These are phyloP conservation scores for Aspergillus haitiensis DNA, from an alignment of 495 filamentous ascomycete genomes.

Conservation along the genomic window DNA sequence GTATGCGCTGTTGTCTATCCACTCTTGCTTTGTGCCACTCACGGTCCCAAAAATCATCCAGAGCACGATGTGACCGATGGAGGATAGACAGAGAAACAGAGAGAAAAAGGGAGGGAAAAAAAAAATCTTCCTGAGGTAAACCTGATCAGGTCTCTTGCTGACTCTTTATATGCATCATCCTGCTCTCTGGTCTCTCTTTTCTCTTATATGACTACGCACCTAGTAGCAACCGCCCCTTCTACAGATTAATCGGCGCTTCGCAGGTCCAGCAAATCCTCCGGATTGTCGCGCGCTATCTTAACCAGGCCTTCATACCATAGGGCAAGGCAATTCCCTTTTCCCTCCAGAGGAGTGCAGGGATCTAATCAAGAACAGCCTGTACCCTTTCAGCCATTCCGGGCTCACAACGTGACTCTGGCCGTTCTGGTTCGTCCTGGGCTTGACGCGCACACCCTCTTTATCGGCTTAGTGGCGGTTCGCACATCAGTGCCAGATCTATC, in stretches of 20 bases:
- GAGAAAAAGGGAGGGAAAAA: constrained; percentile 5
- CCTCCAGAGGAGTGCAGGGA: constrained; percentile 7
- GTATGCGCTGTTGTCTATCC: neutral
- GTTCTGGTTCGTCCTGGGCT: constrained; percentile 16
- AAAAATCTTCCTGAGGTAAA: constrained; percentile 1
- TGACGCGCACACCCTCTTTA: constrained; percentile 19
- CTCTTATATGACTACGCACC: neutral
- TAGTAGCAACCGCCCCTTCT: constrained; percentile 3
- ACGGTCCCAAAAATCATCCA: constrained; percentile 9
- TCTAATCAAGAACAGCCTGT: neutral
- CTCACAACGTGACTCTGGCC: neutral
- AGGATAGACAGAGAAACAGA: neutral
- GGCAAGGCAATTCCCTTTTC: constrained; percentile 3
- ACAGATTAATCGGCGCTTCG: constrained; percentile 7
- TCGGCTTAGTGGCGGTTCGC: constrained; percentile 17
- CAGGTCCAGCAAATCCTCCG: constrained; percentile 14
- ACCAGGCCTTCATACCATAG: constrained; percentile 11
- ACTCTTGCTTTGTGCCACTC: constrained; percentile 1
- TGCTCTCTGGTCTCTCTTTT: neutral
- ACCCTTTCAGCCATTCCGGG: constrained; percentile 12
- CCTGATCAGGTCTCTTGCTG: neutral
- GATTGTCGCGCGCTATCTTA: constrained; percentile 19
- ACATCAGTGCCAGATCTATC: constrained; percentile 5
- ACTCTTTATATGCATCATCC: constrained; percentile 11
- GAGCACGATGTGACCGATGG: neutral